Percentiles rank a stretch among this genome's conserved stretches.
phyloP scores from a whole-genome alignment of 257 asterid species.

The Solanum arcanum region DNA sequence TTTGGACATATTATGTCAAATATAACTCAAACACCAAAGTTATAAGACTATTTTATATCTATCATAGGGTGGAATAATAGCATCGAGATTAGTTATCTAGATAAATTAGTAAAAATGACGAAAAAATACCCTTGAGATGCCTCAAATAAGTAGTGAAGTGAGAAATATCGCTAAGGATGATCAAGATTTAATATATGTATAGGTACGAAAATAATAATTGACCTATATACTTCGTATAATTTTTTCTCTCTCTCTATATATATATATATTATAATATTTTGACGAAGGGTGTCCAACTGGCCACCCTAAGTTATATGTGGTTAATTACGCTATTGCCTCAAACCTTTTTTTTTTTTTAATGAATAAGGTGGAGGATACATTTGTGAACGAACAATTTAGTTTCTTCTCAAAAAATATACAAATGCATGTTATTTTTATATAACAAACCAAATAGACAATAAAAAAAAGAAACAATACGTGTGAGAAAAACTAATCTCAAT shows the following conservation, averaged over 20 bases:
- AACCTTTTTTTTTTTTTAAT: neutral
- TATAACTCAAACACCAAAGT: neutral
- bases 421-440: neutral
- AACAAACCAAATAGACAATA: neutral
- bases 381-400: neutral
- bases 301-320: neutral
- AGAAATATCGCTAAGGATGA: neutral
- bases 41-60: neutral
- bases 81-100: neutral
- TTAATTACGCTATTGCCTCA: neutral
- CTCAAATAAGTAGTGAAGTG: no score
- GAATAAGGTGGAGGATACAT: neutral
- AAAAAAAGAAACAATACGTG: fast-evolving
- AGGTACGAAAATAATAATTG: neutral
- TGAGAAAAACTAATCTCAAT: fast-evolving
- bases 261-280: no score
- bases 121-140: neutral
- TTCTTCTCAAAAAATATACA: neutral
- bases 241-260: no score
- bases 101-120: neutral
- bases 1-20: neutral
- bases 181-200: no score
- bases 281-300: neutral
- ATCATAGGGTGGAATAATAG: neutral
- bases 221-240: neutral